Conservation (phyloP, 2,329 filamentous ascomycete genomes). For the Zymoseptoria brevis region DNA sequence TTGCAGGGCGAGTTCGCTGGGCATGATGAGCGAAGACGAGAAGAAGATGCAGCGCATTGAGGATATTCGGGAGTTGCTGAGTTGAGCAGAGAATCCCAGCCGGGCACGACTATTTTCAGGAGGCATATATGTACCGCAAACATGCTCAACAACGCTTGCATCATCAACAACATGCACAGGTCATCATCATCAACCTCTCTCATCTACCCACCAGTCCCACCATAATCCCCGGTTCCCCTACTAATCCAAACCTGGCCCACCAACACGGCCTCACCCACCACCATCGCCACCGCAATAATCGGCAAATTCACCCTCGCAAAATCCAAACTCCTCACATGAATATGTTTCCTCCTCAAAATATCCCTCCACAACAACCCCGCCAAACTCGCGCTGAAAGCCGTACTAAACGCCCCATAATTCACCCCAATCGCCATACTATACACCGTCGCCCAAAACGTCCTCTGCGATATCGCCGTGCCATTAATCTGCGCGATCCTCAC, state of each 20-base stretch:
- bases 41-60: constrained; percentile 85
- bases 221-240: constrained; percentile 35
- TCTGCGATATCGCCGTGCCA: constrained; percentile 47
- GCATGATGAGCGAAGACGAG: constrained; percentile 92
- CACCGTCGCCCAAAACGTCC: constrained; percentile 65
- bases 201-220: background rate
- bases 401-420: constrained; percentile 68
- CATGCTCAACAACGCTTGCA: background rate
- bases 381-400: constrained; percentile 62
- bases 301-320: constrained; percentile 63
- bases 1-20: constrained; percentile 77
- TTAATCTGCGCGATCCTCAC: constrained; percentile 47
- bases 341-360: constrained; percentile 60
- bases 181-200: background rate
- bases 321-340: constrained; percentile 54
- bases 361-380: constrained; percentile 67
- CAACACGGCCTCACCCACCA: constrained; percentile 53
- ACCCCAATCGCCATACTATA: constrained; percentile 69
- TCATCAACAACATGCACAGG: background rate
- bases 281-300: constrained; percentile 63
- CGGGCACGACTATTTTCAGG: background rate
- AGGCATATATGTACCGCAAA: background rate
- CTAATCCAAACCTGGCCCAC: constrained; percentile 58
- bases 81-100: constrained; percentile 31
- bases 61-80: constrained; percentile 85